Base-by-base conservation (phyloP, 306 rosid genomes). In the Mimosa bimucronata region DNA sequence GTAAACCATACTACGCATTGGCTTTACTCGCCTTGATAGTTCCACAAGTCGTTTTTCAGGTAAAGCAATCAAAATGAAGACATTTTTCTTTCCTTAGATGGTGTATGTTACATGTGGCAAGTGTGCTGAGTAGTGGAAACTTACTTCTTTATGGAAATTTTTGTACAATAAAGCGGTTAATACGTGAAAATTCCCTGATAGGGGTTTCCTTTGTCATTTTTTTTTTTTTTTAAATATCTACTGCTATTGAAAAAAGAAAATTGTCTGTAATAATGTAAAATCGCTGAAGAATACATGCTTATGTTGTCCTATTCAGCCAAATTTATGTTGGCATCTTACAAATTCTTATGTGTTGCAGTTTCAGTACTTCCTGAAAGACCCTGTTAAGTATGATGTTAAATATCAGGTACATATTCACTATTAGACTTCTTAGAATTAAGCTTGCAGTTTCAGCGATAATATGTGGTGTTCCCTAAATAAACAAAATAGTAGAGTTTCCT, bases 41-140 rank as follows among this genome's bases (percentile, higher is more conserved):
- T 80, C 99, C 99, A 13, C 99, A 95, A 85, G 97, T 95, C 38
- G 15, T 91, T 66, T 95, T 95, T 67, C 99, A 95, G 98, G 99
- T 93, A 88, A 71, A 78, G 37, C 30, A 66, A 14, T 6, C 34
- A 2, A 28, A 3, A 10, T 4, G 3, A 12, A 23, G 16, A 7
- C 58, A 19, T 18, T 9, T n/a, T 40, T 38, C 16, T 38, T 66
- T 66, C 48, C 48, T 12, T 9, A 18, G 44, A 42, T 16, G 25
- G 40, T 61, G 41, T n/a, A n/a, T n/a, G n/a, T n/a, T n/a, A n/a
- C n/a, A n/a, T n/a, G n/a, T n/a, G n/a, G n/a, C n/a, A n/a, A n/a
- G n/a, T n/a, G n/a, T n/a, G n/a, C n/a, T n/a, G n/a, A n/a, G n/a
- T n/a, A n/a, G n/a, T n/a, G n/a, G n/a, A n/a, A n/a, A n/a, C n/a